These are phyloP conservation scores for Rauvolfia tetraphylla DNA, from an alignment of 257 asterid species.

Conservation along the genomic window DNA sequence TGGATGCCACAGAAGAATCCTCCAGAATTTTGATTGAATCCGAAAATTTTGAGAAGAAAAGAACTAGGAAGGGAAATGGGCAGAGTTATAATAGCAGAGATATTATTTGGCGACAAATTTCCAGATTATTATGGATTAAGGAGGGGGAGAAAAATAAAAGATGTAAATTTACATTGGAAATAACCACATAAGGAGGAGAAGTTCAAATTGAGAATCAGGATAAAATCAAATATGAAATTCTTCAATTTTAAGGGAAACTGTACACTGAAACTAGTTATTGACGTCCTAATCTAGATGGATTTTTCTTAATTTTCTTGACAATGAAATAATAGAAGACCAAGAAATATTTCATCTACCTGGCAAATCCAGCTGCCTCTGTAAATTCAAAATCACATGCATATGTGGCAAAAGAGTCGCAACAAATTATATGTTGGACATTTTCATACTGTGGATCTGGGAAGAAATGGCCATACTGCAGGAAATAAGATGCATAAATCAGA, in stretches of 20 bases:
- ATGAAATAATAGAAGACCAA: slow-evolving; percentile 18
- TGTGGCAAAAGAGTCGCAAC: slow-evolving; percentile 95
- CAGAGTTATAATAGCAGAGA: not conserved
- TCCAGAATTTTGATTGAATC: not conserved
- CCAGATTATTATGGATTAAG: not conserved
- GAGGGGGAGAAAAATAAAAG: not conserved
- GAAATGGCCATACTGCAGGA: slow-evolving; percentile 94
- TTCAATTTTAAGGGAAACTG: not conserved
- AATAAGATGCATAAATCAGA: slow-evolving; percentile 19
- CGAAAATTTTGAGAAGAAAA: not conserved
- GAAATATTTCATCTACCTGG: slow-evolving; percentile 54
- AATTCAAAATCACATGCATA: slow-evolving; percentile 97
- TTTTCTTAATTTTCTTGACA: not conserved
- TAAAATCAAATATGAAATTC: not conserved
- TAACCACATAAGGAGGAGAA: not conserved
- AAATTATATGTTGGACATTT: slow-evolving; percentile 92
- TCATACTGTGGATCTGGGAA: slow-evolving; percentile 98
- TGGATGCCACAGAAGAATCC: not conserved
- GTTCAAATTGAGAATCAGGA: not conserved
- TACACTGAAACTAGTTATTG: not conserved
- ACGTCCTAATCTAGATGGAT: not conserved
- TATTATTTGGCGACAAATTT: not conserved
- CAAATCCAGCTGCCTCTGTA: slow-evolving; percentile 61
- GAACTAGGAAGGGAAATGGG: not conserved
- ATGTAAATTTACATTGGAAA: not conserved